Evolutionary conservation across 2,329 filamentous ascomycete species (phyloP), one percentile per base, ranked within the genome.

Genomic region (Phoma sp.): DNA sequence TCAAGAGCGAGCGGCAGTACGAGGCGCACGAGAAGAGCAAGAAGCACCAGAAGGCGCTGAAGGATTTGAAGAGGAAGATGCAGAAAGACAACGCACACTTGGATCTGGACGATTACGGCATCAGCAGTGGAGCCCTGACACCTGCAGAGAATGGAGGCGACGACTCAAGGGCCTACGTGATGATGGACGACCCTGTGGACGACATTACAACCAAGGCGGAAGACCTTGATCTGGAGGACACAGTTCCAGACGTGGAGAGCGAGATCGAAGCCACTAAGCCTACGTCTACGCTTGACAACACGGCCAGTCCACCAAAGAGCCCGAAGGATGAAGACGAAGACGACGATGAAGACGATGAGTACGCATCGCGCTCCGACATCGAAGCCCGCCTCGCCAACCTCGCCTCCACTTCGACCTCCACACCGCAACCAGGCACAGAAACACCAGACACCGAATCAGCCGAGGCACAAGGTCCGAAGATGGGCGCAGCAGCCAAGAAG

Each of bases 21-120:
- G 87, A 96, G 67, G 88, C 90, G 3, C 95, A 99, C 67, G 93
- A 97, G 77, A 92, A 89, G 77, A 98, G 93, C 80, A 99, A 96
- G 74, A 99, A 98, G 76, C 95, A 99, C 68, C 76, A 88, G 57
- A 98, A 96, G 72, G 89, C 92, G 2, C 83, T 97, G 6, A 88
- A 93, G 62, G 85, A 92, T 56, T 76, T 99, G 32, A 87, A 86
- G 66, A 83, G 85, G 66, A 88, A 95, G 72, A 96, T 99, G 92
- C 85, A 83, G 64, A 87, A 88, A 64, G 90, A 99, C 67, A 89
- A 93, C 65, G 79, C 81, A 39, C 81, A 86, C 42, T 73, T 92
- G 28, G 68, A 78, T 49, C 63, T 81, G 28, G 76, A 78, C 18
- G 71, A 73, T 5, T 73, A 76, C 23, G 61, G 61, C 3, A 47